Evolutionary conservation across 352 stramenopile species (phyloP).

Genomic region (Globisporangium cylindrosporum): DNA sequence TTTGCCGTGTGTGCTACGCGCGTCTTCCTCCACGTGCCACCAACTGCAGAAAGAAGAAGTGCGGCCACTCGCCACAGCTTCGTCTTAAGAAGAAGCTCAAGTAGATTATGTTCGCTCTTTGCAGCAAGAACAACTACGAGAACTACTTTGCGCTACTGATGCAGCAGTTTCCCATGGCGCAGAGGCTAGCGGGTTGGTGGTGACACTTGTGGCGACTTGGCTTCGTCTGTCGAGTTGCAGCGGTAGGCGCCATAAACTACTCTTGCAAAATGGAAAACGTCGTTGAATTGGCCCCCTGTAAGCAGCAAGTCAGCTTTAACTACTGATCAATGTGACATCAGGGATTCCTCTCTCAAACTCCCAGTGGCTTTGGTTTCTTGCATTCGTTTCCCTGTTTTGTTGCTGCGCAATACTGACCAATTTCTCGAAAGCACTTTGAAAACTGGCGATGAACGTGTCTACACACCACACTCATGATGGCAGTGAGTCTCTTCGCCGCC

Average conservation of each 20-base stretch:
- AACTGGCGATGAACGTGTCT: background rate
- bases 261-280: slow-evolving; percentile 17
- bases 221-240: background rate
- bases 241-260: background rate
- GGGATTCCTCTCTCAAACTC: slow-evolving; percentile 17
- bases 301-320: slow-evolving; percentile 6
- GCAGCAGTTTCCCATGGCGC: slow-evolving; percentile 2
- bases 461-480: background rate
- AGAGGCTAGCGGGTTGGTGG: background rate
- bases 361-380: background rate
- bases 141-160: slow-evolving; percentile 5
- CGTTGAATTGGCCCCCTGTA: slow-evolving; percentile 16
- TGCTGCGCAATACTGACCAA: background rate
- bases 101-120: slow-evolving; percentile 68
- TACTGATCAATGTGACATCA: slow-evolving; percentile 12
- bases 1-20: slow-evolving; percentile 99
- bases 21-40: slow-evolving; percentile 98
- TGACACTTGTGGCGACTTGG: background rate
- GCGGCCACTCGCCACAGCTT: slow-evolving; percentile 99
- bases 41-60: slow-evolving; percentile 99
- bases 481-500: too few species aligned
- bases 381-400: background rate
- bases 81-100: slow-evolving; percentile 99
- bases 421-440: background rate
- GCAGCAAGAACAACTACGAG: slow-evolving; percentile 4